phyloP scores from a whole-genome alignment of 2,329 filamentous ascomycete species.

The Bipolaris gigantea region DNA sequence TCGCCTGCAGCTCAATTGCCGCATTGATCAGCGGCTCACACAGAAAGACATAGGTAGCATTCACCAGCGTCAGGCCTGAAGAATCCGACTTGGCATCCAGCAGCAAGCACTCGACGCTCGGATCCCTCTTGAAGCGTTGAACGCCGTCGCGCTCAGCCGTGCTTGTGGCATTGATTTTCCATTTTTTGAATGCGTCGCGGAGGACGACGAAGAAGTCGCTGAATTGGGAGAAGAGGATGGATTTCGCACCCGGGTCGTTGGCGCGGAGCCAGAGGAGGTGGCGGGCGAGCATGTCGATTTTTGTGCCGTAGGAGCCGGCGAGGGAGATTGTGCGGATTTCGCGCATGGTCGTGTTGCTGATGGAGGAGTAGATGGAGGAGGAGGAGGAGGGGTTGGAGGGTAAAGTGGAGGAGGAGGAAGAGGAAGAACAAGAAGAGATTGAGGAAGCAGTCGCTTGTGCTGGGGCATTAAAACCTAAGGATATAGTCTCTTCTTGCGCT shows the following conservation, averaged over 20 bases:
- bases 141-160: conserved; percentile 72
- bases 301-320: conserved; percentile 76
- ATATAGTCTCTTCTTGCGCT: conserved; percentile 61
- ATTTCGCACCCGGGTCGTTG: conserved; percentile 83
- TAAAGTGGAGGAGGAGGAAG: conserved; percentile 17
- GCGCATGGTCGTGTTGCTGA: conserved; percentile 69
- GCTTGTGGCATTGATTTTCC: conserved; percentile 72
- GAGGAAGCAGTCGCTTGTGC: conserved; percentile 11
- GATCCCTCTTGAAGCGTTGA: conserved; percentile 73
- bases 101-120: conserved; percentile 76
- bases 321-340: conserved; percentile 84
- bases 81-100: conserved; percentile 87
- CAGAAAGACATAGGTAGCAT: conserved; percentile 90
- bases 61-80: conserved; percentile 86
- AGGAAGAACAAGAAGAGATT: conserved; percentile 2
- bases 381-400: conserved; percentile 30
- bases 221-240: conserved; percentile 93
- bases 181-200: conserved; percentile 66
- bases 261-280: conserved; percentile 85
- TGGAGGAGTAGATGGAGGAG: conserved; percentile 73
- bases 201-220: conserved; percentile 78
- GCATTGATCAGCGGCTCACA: conserved; percentile 94
- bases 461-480: conserved; percentile 17
- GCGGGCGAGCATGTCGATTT: conserved; percentile 72
- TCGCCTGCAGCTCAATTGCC: conserved; percentile 89